Base-by-base conservation (phyloP, 148 eudicot species). In the Rhododendron ferrugineum region DNA sequence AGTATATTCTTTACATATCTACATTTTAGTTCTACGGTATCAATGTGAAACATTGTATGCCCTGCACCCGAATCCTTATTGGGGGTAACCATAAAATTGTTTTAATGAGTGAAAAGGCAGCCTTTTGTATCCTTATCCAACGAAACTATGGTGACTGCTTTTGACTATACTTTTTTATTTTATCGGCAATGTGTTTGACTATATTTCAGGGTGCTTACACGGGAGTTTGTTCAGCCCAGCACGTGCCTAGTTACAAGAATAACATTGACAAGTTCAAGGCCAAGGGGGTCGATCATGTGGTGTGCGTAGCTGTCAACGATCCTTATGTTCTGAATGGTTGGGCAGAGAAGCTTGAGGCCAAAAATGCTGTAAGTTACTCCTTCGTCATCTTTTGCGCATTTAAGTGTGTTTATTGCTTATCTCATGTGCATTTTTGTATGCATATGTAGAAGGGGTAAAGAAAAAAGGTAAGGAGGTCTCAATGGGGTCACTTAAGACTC, bases 341-440 rank as follows among this genome's bases (percentile, higher is more conserved):
- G 98, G 99, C 99, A 32, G 98, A 97, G 91, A 97, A 93, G 85
- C 94, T 97, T 88, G 91, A 93, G 81, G 98, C 99, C 9, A 92
- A 94, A 88, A 92, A 93, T 82, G 91, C 91, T 86, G 99, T 95
- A 91, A 93, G 95, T 89, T 83, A 34, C 23, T 56, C 28, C 68
- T 44, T 81, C 14, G 16, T 85, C 80, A 78, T 89, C 11, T 11
- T 14, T 13, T 85, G 5, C 52, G 47, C 14, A 7, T 66, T 11
- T 16, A 47, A 54, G 74, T 32, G 13, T 49, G 32, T 32, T 70
- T 1, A 49, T 72, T 2, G 40, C 22, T 13, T 54, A 32, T 75
- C 32, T 49, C 50, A 32, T 72, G 30, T 8, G 34, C 47, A 10
- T 22, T 7, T 37, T 60, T 36, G 49, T 60, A 36, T 20, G 83